Conservation (phyloP, 148 eudicot species). For the Linanthus parryae region DNA sequence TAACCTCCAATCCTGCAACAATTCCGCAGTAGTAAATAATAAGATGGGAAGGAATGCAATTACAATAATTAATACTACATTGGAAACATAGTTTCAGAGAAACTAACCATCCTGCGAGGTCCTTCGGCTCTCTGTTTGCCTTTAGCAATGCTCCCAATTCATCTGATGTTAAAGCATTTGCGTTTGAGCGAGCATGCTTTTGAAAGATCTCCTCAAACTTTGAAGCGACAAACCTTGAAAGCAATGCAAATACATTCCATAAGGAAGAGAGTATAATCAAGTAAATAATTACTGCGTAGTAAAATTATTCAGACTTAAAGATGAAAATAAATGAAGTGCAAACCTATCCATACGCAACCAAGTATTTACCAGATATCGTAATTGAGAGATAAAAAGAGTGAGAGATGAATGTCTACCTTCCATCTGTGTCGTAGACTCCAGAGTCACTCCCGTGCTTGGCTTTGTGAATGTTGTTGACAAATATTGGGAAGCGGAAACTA, state of each 20-base stretch:
- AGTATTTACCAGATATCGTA: too few species aligned
- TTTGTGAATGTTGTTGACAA: conserved; percentile 60
- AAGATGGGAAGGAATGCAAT: neutral
- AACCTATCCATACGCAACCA: too few species aligned
- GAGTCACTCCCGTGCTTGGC: conserved; percentile 82
- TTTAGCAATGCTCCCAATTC: conserved; percentile 7
- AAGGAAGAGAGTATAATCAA: neutral
- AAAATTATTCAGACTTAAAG: neutral
- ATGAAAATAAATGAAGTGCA: neutral
- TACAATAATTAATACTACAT: too few species aligned
- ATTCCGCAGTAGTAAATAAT: neutral
- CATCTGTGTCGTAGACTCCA: conserved; percentile 71
- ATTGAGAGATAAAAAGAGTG: too few species aligned
- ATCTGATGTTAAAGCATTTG: conserved; percentile 1
- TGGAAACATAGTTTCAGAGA: neutral
- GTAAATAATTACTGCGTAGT: too few species aligned
- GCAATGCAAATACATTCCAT: neutral
- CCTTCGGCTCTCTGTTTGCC: conserved; percentile 14
- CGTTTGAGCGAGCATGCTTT: conserved; percentile 7
- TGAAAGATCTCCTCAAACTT: conserved; percentile 12
- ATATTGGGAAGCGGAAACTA: conserved; percentile 59
- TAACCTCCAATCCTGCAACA: conserved; percentile 15
- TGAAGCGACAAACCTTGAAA: conserved; percentile 5
- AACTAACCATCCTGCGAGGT: conserved; percentile 4
- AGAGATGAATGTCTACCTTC: conserved; percentile 71